Conservation (phyloP, 129 eudicot species). For the Erigeron canadensis region DNA sequence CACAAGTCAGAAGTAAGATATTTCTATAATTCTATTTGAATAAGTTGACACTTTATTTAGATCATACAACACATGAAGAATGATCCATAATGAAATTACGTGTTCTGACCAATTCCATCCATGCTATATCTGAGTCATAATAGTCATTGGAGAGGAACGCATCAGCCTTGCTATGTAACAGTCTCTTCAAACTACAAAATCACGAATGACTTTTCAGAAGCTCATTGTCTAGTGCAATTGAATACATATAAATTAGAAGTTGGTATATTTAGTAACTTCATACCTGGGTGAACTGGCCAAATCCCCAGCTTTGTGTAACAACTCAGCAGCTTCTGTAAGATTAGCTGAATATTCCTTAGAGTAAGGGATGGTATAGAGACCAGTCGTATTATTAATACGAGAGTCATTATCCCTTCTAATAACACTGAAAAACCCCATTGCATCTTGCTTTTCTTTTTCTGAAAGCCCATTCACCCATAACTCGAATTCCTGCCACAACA, state of each 20-base stretch:
- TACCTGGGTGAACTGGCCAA: conserved; percentile 77
- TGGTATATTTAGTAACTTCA: not conserved
- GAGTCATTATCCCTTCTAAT: conserved; percentile 72
- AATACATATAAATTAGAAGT: conserved; percentile 5
- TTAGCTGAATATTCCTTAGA: conserved; percentile 57
- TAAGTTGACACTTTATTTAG: not conserved
- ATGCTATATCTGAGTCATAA: conserved; percentile 94
- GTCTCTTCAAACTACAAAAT: conserved; percentile 75
- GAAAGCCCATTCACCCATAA: conserved; percentile 68
- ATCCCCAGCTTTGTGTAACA: conserved; percentile 84
- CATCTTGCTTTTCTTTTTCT: conserved; percentile 53
- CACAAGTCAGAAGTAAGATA: not conserved
- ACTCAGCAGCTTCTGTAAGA: conserved; percentile 69
- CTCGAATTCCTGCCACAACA: conserved; percentile 64
- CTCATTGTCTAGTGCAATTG: not conserved
- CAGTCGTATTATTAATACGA: conserved; percentile 34
- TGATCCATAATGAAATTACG: not conserved
- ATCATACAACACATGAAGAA: not conserved
- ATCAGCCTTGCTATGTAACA: conserved; percentile 84
- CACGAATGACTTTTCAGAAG: conserved; percentile 8
- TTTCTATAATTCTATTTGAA: not conserved
- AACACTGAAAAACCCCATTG: conserved; percentile 78
- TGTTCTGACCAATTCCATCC: conserved; percentile 93
- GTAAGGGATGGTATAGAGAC: conserved; percentile 62
- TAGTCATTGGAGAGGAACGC: conserved; percentile 93